Evolutionary conservation across 2,329 filamentous ascomycete species (phyloP).

Genomic region (Monilinia fructigena): DNA sequence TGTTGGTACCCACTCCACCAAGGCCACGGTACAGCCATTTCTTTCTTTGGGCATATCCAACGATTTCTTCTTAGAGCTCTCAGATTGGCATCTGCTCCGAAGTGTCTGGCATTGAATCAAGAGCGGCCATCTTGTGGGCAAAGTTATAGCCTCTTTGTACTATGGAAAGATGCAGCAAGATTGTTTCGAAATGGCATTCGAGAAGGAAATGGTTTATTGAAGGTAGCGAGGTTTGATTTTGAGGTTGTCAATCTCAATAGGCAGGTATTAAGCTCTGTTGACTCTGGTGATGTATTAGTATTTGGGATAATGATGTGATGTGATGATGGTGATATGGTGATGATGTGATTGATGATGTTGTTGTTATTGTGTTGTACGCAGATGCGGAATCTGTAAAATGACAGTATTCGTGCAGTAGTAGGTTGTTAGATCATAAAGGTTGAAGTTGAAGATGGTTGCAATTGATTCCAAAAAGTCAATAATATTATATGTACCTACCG

Average conservation of each 20-base stretch:
- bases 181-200: slow-evolving; percentile 1
- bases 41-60: slow-evolving; percentile 85
- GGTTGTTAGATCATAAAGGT: no score
- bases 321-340: neutral
- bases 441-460: neutral
- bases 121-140: slow-evolving; percentile 46
- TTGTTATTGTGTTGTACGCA: no score
- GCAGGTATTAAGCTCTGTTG: neutral
- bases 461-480: neutral
- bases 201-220: neutral
- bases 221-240: neutral
- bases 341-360: neutral
- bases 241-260: neutral
- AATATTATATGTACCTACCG: no score
- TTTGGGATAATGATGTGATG: neutral
- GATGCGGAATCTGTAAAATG: no score
- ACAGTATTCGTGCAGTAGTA: no score
- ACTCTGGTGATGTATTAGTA: slow-evolving; percentile 1
- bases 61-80: slow-evolving; percentile 84
- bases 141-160: slow-evolving; percentile 17
- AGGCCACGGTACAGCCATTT: slow-evolving; percentile 70
- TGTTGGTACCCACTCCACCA: slow-evolving; percentile 56
- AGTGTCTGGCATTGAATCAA: slow-evolving; percentile 56
- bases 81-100: slow-evolving; percentile 60
- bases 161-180: neutral